Percentiles rank a stretch among this genome's conserved stretches.
Evolutionary conservation across 257 asterid species (phyloP).

Genomic region (Nicotiana undulata): DNA sequence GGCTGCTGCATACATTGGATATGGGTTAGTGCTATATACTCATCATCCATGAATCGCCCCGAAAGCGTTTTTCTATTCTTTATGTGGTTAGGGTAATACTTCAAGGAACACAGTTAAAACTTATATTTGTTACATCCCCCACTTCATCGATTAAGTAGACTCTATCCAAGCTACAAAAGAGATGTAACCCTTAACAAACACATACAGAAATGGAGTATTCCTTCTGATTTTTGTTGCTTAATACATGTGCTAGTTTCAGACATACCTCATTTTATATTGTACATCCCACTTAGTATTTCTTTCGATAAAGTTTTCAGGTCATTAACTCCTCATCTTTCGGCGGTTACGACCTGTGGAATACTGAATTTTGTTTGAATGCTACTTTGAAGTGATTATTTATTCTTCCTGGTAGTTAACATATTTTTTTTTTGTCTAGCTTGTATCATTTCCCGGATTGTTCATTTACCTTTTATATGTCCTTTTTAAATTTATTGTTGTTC

Average conservation of each 20-base stretch:
- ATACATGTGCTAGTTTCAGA: not conserved
- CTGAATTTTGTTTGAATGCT: no score
- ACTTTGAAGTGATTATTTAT: not conserved
- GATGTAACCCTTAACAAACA: not conserved
- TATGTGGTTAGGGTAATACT: not conserved
- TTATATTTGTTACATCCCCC: not conserved
- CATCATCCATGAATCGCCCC: not conserved
- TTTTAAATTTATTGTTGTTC: slow-evolving; percentile 6
- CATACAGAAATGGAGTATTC: not conserved
- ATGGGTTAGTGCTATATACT: not conserved
- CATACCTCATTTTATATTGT: not conserved
- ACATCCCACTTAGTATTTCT: not conserved
- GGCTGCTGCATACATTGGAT: not conserved
- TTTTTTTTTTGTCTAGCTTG: not conserved
- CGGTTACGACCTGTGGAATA: not conserved
- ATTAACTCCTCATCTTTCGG: not conserved
- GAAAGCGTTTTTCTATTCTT: not conserved
- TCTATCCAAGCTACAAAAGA: not conserved
- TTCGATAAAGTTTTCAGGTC: not conserved
- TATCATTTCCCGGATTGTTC: not conserved
- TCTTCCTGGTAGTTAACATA: not conserved
- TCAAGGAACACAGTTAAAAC: not conserved
- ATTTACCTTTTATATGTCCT: not conserved
- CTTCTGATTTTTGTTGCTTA: not conserved
- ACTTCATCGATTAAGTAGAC: not conserved